phyloP scores from a whole-genome alignment of 1,284 basidiomycete genomes.

The Moesziomyces sp. region DNA sequence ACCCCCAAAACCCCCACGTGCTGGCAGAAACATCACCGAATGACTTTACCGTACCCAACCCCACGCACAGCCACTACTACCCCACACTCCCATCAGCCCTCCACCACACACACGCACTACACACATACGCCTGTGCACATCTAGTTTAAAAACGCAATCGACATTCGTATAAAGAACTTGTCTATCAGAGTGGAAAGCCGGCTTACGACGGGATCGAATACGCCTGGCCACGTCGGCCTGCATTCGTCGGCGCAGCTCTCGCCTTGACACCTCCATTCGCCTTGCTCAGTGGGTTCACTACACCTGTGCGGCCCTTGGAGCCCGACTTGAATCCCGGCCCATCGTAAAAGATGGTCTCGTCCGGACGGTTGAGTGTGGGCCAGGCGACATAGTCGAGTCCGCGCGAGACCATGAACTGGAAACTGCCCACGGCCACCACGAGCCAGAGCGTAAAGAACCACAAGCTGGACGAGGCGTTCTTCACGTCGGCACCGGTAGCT shows the following conservation, averaged over 20 bases:
- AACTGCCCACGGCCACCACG: conserved; percentile 33
- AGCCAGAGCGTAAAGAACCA: conserved; percentile 53
- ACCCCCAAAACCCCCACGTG: neutral
- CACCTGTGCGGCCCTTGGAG: conserved; percentile 48
- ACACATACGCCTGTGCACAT: too few species aligned
- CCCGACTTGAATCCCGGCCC: conserved; percentile 64
- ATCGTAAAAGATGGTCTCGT: conserved; percentile 61
- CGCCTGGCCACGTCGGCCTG: conserved; percentile 37
- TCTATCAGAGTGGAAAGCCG: too few species aligned
- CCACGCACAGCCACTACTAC: too few species aligned
- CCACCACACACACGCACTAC: too few species aligned
- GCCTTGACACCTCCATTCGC: conserved; percentile 4
- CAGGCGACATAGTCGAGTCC: conserved; percentile 66
- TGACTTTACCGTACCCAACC: too few species aligned
- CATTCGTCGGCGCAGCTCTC: conserved; percentile 3
- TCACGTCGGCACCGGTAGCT: conserved; percentile 4
- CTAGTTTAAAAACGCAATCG: too few species aligned
- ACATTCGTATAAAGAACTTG: too few species aligned
- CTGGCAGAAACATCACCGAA: neutral
- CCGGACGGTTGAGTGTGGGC: conserved; percentile 63
- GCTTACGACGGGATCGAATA: conserved; percentile 21
- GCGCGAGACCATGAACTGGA: conserved; percentile 58
- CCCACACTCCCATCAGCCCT: too few species aligned
- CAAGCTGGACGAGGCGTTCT: conserved; percentile 12
- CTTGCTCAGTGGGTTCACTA: conserved; percentile 31